phyloP scores from a whole-genome alignment of 768 basidiomycete genomes.

The Podaxis mareebaensis region DNA sequence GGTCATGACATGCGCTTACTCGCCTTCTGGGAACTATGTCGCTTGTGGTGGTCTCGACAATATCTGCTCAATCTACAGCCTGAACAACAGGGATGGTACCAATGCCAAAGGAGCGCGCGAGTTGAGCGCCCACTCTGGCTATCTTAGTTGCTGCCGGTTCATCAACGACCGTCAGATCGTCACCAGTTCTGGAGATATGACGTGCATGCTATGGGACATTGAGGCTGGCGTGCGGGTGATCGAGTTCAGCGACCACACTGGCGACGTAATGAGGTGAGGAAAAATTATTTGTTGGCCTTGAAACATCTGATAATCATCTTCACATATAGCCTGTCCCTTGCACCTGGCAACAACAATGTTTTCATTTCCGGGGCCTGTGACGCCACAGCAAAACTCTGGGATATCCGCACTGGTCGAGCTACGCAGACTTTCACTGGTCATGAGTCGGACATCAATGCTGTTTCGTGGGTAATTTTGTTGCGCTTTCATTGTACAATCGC shows the following conservation, averaged over 20 bases:
- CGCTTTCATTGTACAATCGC: constrained; percentile 14
- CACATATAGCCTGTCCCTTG: constrained; percentile 78
- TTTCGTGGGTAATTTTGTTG: constrained; percentile 66
- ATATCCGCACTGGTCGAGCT: constrained; percentile 95
- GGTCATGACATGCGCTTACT: constrained; percentile 99
- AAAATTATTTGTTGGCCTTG: constrained; percentile 16
- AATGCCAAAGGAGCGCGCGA: constrained; percentile 90
- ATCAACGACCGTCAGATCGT: constrained; percentile 99
- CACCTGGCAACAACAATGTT: constrained; percentile 80
- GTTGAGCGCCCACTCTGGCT: constrained; percentile 95
- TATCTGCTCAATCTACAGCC: constrained; percentile 97
- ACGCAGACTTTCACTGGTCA: constrained; percentile 99
- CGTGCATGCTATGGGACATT: constrained; percentile 99
- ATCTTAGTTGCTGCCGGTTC: constrained; percentile 97
- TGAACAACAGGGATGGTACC: constrained; percentile 79
- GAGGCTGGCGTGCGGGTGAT: constrained; percentile 97
- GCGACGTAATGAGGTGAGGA: constrained; percentile 96
- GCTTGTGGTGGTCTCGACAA: constrained; percentile 99
- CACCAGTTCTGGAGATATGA: constrained; percentile 98
- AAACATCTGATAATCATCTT: constrained; percentile 16
- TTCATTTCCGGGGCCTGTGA: constrained; percentile 99
- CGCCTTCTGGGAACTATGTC: constrained; percentile 95
- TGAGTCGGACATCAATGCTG: constrained; percentile 99
- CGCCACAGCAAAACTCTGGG: constrained; percentile 98
- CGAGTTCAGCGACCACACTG: constrained; percentile 99